These are phyloP conservation scores for Aspergillus affinis DNA, from an alignment of 495 filamentous ascomycete genomes.

Conservation along the genomic window DNA sequence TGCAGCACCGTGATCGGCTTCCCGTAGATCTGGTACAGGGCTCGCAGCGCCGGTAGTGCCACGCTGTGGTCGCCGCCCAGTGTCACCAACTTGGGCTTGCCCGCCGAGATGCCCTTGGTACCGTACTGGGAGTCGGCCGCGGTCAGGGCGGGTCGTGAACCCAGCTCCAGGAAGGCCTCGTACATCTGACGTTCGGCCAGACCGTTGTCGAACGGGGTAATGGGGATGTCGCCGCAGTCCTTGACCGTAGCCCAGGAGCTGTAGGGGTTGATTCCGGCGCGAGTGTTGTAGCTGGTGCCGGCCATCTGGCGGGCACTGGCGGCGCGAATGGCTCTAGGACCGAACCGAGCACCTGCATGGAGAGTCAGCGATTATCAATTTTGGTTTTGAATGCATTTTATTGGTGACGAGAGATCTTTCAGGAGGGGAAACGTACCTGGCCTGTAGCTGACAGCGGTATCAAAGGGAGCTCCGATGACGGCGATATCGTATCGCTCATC, in stretches of 20 bases:
- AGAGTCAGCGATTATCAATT: conserved; percentile 31
- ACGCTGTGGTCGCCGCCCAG: conserved; percentile 82
- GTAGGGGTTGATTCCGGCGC: conserved; percentile 77
- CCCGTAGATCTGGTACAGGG: conserved; percentile 67
- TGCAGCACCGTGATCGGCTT: conserved; percentile 75
- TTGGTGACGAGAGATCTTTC: background rate
- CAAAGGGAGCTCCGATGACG: conserved; percentile 80
- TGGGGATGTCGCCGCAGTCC: conserved; percentile 83
- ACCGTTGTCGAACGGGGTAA: conserved; percentile 75
- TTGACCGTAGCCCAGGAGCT: conserved; percentile 68
- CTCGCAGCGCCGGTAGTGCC: conserved; percentile 72
- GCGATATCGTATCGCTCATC: conserved; percentile 71
- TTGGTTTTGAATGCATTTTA: conserved; percentile 7
- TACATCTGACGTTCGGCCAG: conserved; percentile 77
- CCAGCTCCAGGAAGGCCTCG: conserved; percentile 67
- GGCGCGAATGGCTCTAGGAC: conserved; percentile 77
- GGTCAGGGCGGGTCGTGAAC: conserved; percentile 46
- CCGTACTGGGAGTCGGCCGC: conserved; percentile 31
- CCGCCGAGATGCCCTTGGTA: conserved; percentile 42
- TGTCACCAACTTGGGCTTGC: conserved; percentile 67
- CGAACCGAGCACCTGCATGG: conserved; percentile 68
- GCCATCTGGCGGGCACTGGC: conserved; percentile 71
- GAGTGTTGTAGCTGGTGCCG: conserved; percentile 74
- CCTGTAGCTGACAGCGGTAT: conserved; percentile 77
- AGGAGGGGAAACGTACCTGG: conserved; percentile 51